These are phyloP conservation scores for Paramecium biaurelia DNA, from an alignment of 73 alveolate species.

Conservation along the genomic window DNA sequence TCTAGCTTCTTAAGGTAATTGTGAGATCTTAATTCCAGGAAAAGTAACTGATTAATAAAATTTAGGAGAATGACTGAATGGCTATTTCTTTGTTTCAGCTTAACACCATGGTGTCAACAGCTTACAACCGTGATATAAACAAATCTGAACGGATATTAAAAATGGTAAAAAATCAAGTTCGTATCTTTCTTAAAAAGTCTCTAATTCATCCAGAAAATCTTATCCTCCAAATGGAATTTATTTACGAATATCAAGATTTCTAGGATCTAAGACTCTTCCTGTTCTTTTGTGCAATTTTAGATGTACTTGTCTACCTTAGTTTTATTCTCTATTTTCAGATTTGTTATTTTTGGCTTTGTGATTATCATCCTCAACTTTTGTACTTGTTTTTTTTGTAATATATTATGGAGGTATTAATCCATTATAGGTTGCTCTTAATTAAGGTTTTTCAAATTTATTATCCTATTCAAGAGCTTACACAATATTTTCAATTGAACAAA, in stretches of 20 bases:
- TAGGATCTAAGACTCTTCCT: slow-evolving; percentile 4
- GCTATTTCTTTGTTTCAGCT: slow-evolving; percentile 57
- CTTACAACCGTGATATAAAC: slow-evolving; percentile 61
- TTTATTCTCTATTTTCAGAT: slow-evolving; percentile 20
- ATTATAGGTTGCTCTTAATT: slow-evolving; percentile 59
- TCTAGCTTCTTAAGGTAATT: slow-evolving; percentile 69
- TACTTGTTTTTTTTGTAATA: slow-evolving; percentile 42
- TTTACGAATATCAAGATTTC: neutral
- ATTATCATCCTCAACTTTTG: neutral
- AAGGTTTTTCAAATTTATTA: slow-evolving; percentile 14
- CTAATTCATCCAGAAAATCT: slow-evolving; percentile 54
- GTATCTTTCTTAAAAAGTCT: neutral
- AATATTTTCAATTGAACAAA: slow-evolving; percentile 64
- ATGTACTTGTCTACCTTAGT: neutral
- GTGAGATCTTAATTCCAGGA: slow-evolving; percentile 61
- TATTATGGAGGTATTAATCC: slow-evolving; percentile 60
- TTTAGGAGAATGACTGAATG: slow-evolving; percentile 58
- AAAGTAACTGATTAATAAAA: slow-evolving; percentile 54
- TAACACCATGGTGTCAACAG: slow-evolving; percentile 44
- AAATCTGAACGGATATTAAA: slow-evolving; percentile 51
- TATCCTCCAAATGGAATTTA: slow-evolving; percentile 54
- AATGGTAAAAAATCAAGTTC: slow-evolving; percentile 60
- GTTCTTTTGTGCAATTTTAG: slow-evolving; percentile 21
- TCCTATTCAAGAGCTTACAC: slow-evolving; percentile 44
- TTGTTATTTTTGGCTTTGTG: neutral